phyloP scores from a whole-genome alignment of 257 asterid genomes.

The Solanum piurae region DNA sequence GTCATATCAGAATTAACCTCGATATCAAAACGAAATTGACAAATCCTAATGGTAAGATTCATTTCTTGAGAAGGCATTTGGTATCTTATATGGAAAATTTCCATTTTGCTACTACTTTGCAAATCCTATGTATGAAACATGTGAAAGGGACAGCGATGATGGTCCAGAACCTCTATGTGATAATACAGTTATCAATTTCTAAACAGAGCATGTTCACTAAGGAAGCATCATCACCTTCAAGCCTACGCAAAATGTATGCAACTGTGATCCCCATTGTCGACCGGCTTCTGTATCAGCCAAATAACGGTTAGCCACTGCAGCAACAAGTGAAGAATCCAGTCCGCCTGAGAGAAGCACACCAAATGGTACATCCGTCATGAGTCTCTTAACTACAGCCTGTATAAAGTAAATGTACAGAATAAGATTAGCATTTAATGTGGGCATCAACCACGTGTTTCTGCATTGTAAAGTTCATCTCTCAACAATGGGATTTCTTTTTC shows the following conservation, averaged over 20 bases:
- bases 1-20: background rate
- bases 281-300: conserved; percentile 62
- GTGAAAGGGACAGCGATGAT: background rate
- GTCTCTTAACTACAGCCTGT: conserved; percentile 92
- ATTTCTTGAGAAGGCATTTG: background rate
- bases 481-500: background rate
- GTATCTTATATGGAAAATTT: background rate
- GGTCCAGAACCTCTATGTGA: background rate
- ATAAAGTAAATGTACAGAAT: conserved; percentile 9
- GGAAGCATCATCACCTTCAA: conserved; percentile 44
- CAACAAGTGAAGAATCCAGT: conserved; percentile 96
- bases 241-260: conserved; percentile 86
- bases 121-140: background rate
- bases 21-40: background rate
- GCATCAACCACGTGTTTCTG: background rate
- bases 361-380: conserved; percentile 98
- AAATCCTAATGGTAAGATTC: background rate
- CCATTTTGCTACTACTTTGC: background rate
- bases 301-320: conserved; percentile 91
- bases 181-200: background rate
- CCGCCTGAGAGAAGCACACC: conserved; percentile 99
- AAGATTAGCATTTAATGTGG: background rate
- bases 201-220: background rate
- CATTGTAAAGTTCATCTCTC: background rate
- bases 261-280: conserved; percentile 79